phyloP scores from a whole-genome alignment of 2,329 filamentous ascomycete species.

The Xylaria digitata region DNA sequence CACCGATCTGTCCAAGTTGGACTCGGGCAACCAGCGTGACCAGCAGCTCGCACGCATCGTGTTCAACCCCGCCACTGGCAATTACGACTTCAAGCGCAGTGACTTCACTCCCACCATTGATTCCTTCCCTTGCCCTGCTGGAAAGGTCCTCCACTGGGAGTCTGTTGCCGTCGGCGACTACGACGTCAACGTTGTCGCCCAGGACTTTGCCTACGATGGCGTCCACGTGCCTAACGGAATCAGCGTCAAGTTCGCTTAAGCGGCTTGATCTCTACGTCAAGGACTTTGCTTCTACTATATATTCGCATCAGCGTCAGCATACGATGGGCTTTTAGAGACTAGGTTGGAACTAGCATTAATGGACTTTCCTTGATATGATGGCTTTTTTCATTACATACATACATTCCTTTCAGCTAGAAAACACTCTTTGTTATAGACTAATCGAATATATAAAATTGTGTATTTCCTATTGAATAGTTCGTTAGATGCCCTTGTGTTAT shows the following conservation, averaged over 20 bases:
- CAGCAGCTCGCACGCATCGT: slow-evolving; percentile 42
- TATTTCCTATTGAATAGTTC: not conserved
- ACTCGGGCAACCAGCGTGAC: slow-evolving; percentile 44
- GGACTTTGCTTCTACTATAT: not conserved
- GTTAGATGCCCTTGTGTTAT: not conserved
- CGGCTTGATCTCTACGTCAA: not conserved
- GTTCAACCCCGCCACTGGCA: slow-evolving; percentile 38
- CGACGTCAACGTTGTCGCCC: slow-evolving; percentile 41
- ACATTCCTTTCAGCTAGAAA: not conserved
- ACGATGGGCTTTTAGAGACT: not conserved
- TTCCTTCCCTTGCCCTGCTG: slow-evolving; percentile 45
- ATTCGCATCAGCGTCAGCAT: slow-evolving; percentile 1
- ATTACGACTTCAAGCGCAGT: slow-evolving; percentile 42
- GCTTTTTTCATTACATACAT: not conserved
- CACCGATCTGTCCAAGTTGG: slow-evolving; percentile 40
- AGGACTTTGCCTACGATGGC: slow-evolving; percentile 42
- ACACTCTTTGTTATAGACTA: not conserved
- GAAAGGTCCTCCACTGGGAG: slow-evolving; percentile 44
- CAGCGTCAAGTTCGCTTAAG: slow-evolving; percentile 35
- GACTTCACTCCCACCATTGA: slow-evolving; percentile 39
- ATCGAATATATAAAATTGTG: not conserved
- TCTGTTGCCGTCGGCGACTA: slow-evolving; percentile 42
- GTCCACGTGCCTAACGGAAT: slow-evolving; percentile 42
- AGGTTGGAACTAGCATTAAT: not conserved
- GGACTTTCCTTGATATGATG: not conserved